Evolutionary conservation across 2,329 filamentous ascomycete genomes (phyloP).

Genomic region (Nannizzia gypsea): DNA sequence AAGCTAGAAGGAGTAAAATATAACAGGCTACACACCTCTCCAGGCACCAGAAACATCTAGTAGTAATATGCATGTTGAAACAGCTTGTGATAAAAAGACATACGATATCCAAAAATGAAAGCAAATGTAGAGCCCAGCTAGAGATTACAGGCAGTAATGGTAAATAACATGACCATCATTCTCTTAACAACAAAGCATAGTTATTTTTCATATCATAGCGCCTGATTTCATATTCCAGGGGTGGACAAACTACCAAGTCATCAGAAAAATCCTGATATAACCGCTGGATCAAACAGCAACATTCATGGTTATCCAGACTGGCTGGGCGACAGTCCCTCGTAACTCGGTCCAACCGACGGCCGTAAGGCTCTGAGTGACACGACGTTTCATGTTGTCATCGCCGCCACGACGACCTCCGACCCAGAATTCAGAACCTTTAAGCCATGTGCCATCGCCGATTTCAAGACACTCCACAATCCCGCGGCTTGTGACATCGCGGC

Average conservation of each 20-base stretch:
- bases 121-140: not conserved
- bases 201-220: too few species aligned
- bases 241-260: too few species aligned
- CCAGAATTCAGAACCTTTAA: slow-evolving; percentile 46
- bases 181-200: not conserved
- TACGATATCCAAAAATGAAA: not conserved
- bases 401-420: slow-evolving; percentile 16
- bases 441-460: slow-evolving; percentile 48
- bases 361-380: slow-evolving; percentile 39
- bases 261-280: too few species aligned
- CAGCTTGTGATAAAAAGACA: too few species aligned
- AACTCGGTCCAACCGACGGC: slow-evolving; percentile 49
- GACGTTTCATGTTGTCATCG: slow-evolving; percentile 28
- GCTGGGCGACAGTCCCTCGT: slow-evolving; percentile 11
- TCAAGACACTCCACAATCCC: slow-evolving; percentile 47
- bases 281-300: not conserved
- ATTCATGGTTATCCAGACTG: slow-evolving; percentile 16
- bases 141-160: not conserved
- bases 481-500: slow-evolving; percentile 24
- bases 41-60: not conserved
- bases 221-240: too few species aligned
- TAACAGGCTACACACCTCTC: not conserved
- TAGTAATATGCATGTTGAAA: not conserved
- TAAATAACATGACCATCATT: not conserved
- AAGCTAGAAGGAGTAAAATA: not conserved